Conservation (phyloP, 106 monocot genomes). For the Dioscorea alata region DNA sequence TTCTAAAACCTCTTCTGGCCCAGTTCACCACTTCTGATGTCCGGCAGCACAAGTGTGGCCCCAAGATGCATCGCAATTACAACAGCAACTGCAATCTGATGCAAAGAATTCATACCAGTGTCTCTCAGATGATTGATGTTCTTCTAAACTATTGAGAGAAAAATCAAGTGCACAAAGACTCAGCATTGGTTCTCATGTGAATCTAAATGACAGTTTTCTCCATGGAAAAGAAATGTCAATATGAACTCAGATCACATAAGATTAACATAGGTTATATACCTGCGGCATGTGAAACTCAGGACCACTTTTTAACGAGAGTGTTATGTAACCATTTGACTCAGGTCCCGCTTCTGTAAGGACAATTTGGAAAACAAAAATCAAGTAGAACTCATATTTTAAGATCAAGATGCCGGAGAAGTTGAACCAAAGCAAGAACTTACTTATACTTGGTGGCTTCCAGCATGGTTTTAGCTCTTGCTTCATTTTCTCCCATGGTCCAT, state of each 20-base stretch:
- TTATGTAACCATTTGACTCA: conserved; percentile 61
- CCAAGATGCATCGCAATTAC: conserved; percentile 65
- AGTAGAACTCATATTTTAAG: not conserved
- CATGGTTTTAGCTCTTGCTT: conserved; percentile 46
- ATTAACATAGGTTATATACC: conserved; percentile 23
- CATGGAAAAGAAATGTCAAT: not conserved
- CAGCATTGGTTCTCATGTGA: not conserved
- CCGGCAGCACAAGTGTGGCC: conserved; percentile 76
- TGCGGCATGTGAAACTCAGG: conserved; percentile 75
- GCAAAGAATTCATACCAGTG: not conserved
- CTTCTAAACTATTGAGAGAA: not conserved
- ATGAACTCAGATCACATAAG: not conserved
- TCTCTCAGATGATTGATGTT: too few species aligned
- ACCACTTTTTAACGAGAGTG: conserved; percentile 76
- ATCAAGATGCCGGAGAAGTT: not conserved
- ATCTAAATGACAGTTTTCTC: not conserved
- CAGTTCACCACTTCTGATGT: conserved; percentile 71
- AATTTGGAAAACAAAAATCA: not conserved
- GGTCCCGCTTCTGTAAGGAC: conserved; percentile 22
- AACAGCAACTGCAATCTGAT: conserved; percentile 71
- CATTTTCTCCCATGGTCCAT: conserved; percentile 30
- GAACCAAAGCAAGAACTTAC: conserved; percentile 23
- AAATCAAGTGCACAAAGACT: not conserved
- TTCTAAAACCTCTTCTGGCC: conserved; percentile 50
- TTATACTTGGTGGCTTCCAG: conserved; percentile 55